phyloP scores from a whole-genome alignment of 805 yeast genomes.

The Saccharomyces kudriavzevii region DNA sequence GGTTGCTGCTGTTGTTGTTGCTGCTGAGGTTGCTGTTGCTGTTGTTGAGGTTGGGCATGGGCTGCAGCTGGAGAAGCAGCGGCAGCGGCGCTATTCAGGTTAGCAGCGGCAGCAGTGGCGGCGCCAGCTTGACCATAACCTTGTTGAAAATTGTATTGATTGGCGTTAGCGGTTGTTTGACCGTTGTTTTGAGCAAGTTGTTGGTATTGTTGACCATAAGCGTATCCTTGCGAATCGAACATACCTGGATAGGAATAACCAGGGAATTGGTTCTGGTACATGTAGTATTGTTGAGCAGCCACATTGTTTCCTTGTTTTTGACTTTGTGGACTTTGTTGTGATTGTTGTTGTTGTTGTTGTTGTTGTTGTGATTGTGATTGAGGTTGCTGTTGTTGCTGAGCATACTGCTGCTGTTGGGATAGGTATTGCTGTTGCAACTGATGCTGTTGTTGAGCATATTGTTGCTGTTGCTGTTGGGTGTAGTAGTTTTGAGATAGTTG shows the following conservation, averaged over 20 bases:
- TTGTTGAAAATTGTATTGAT: slow-evolving; percentile 19
- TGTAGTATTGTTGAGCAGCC: slow-evolving; percentile 30
- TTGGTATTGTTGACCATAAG: slow-evolving; percentile 25
- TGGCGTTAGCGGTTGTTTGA: slow-evolving; percentile 10
- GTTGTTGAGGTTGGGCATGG: slow-evolving; percentile 17
- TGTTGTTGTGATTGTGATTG: slow-evolving; percentile 28
- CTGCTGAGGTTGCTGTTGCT: too few relatives aligned
- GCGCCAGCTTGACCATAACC: slow-evolving; percentile 21
- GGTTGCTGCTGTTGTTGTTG: slow-evolving; percentile 27
- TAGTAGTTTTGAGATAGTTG: slow-evolving; percentile 14
- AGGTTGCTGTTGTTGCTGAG: slow-evolving; percentile 18
- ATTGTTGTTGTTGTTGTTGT: slow-evolving; percentile 18
- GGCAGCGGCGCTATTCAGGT: slow-evolving; percentile 6
- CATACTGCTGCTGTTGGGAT: slow-evolving; percentile 16
- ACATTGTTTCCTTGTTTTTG: slow-evolving; percentile 7
- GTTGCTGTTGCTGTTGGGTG: slow-evolving; percentile 22
- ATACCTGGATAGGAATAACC: slow-evolving; percentile 32
- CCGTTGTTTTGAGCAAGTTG: slow-evolving; percentile 14
- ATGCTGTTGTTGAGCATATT: slow-evolving; percentile 31
- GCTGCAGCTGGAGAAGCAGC: slow-evolving; percentile 20
- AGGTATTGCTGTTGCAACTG: slow-evolving; percentile 10
- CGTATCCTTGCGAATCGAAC: slow-evolving; percentile 29
- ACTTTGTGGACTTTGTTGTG: not conserved
- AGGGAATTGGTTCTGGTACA: slow-evolving; percentile 32
- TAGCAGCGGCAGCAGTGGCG: slow-evolving; percentile 19